Evolutionary conservation across 805 yeast genomes (phyloP).

Genomic region (Teunomyces cretensis): DNA sequence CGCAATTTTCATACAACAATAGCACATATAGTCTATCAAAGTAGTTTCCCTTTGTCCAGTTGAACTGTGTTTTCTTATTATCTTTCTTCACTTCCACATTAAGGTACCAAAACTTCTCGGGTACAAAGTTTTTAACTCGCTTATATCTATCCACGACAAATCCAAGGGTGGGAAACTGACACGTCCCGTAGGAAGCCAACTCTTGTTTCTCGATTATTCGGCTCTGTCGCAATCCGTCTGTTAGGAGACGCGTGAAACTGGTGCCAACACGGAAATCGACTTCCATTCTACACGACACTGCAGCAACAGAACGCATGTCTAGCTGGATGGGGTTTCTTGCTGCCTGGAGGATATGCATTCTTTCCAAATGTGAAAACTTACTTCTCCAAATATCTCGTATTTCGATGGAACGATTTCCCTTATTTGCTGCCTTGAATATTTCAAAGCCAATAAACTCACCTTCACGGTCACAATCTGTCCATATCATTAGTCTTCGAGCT

Average conservation of each 20-base stretch:
- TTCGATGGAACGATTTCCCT: slow-evolving; percentile 49
- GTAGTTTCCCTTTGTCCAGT: slow-evolving; percentile 72
- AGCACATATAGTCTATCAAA: slow-evolving; percentile 71
- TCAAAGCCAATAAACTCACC: slow-evolving; percentile 93
- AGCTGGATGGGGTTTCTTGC: slow-evolving; percentile 65
- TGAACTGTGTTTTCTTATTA: slow-evolving; percentile 40
- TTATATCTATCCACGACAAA: slow-evolving; percentile 91
- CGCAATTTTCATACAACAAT: slow-evolving; percentile 66
- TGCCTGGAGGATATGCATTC: slow-evolving; percentile 69
- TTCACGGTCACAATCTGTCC: slow-evolving; percentile 99
- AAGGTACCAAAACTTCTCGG: slow-evolving; percentile 82
- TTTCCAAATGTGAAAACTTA: slow-evolving; percentile 82
- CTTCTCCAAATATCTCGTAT: slow-evolving; percentile 62
- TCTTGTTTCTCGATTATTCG: slow-evolving; percentile 31
- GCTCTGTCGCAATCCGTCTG: slow-evolving; percentile 46
- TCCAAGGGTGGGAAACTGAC: slow-evolving; percentile 97
- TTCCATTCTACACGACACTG: slow-evolving; percentile 84
- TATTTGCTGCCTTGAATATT: slow-evolving; percentile 66
- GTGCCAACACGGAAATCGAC: slow-evolving; percentile 87
- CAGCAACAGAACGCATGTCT: slow-evolving; percentile 70
- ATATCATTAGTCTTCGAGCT: slow-evolving; percentile 73
- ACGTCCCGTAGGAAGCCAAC: slow-evolving; percentile 79
- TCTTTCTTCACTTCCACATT: slow-evolving; percentile 50
- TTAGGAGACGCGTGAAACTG: slow-evolving; percentile 80
- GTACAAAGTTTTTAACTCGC: slow-evolving; percentile 65